Evolutionary conservation across 768 basidiomycete species (phyloP), one percentile per base, ranked within the genome.

Genomic region (Lepiota venenata): DNA sequence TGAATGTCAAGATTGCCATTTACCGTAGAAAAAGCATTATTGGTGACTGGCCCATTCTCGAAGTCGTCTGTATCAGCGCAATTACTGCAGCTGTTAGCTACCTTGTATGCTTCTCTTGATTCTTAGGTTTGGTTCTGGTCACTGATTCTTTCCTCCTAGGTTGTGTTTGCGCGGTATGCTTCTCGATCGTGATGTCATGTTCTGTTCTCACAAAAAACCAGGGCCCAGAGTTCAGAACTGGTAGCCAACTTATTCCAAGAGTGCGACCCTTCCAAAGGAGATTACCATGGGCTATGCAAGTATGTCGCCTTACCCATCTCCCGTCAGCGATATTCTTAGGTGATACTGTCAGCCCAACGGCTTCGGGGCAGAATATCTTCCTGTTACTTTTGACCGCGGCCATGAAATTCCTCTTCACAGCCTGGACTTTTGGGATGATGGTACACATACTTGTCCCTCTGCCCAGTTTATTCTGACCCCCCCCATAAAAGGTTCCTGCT

Each of bases 211-310:
- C 16, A 15, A 32, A 16, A 49, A 29, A 39, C 5, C 52, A 84
- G 87, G 44, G 87, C 84, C 4, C 87, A 86, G 63, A 75, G 85
- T 1, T 91, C 90, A 0, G 90, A 93, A 64, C 75, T 93, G 18
- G 92, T 94, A 6, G 82, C 88, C 9, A 88, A 87, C 61, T 79
- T 93, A 11, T 88, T 93, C 67, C 83, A 85, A 59, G 91, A 93
- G 68, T 95, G 93, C 63, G 84, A 87, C 62, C 69, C 84, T 8
- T 69, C 70, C 4, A 85, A 81, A 61, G 77, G 78, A 6, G 83
- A 87, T 62, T 85, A 82, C 57, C 87, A 87, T 59, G 87, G 87
- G 2, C 73, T 93, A 29, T 95, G 92, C 85, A 88, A 88, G 87
- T 88, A 62, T 59, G 85, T 68, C 12, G 37, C 12, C 15, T 4